Percentiles rank a stretch among this genome's conserved stretches.
phyloP scores from a whole-genome alignment of 192 early-diverging fungal species.

The Linnemannia hyalina region DNA sequence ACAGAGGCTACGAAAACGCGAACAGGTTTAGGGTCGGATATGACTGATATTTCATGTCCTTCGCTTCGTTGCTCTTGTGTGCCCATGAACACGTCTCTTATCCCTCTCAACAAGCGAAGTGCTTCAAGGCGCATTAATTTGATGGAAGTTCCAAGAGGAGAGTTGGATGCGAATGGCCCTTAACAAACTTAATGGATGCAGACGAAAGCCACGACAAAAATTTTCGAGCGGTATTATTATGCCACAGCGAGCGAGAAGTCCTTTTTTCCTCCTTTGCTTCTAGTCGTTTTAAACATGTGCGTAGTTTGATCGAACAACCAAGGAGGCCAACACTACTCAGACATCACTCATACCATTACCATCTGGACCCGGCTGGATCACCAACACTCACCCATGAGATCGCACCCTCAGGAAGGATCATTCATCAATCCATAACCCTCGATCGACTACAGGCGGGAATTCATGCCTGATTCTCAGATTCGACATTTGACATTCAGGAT shows the following conservation, averaged over 20 bases:
- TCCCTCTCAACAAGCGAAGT: no score
- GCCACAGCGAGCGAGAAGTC: background rate
- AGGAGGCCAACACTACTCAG: background rate
- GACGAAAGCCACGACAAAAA: slow-evolving; percentile 28
- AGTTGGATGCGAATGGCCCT: slow-evolving; percentile 3
- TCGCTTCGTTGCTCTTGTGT: no score
- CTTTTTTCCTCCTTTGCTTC: slow-evolving; percentile 53
- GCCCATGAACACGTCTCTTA: no score
- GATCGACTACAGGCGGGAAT: background rate
- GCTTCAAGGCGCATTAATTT: no score
- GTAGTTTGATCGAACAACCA: slow-evolving; percentile 15
- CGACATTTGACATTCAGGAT: slow-evolving; percentile 32
- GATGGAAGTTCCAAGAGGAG: background rate
- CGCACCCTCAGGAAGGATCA: slow-evolving; percentile 10
- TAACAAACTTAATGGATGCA: slow-evolving; percentile 3
- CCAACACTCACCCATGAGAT: slow-evolving; percentile 10
- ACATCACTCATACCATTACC: background rate
- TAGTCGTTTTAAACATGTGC: slow-evolving; percentile 50
- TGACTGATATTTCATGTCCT: no score
- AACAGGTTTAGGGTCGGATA: no score
- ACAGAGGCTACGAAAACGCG: no score
- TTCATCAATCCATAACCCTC: background rate
- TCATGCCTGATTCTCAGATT: slow-evolving; percentile 16
- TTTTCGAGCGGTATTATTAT: slow-evolving; percentile 29
- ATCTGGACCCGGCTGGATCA: slow-evolving; percentile 3